phyloP scores from a whole-genome alignment of 176 grass and related monocot species.

The Hyparrhenia diplandra region DNA sequence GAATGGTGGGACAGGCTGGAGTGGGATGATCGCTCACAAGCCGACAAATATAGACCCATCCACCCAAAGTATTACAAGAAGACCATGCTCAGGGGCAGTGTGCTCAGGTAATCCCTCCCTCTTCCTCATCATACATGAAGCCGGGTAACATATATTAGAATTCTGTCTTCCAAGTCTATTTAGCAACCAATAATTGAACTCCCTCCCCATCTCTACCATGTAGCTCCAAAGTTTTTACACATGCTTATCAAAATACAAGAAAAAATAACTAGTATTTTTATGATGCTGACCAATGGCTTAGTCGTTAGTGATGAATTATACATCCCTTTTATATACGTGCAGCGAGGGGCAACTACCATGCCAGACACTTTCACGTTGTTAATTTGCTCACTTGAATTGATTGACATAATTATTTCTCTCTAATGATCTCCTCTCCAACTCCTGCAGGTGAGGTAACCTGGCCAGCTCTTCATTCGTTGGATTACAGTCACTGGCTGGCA shows the following conservation, averaged over 20 bases:
- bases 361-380: background rate
- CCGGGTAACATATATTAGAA: background rate
- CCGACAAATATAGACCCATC: background rate
- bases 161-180: background rate
- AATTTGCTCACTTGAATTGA: background rate
- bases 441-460: background rate
- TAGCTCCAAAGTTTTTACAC: no score
- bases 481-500: background rate
- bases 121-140: background rate
- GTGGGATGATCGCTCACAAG: background rate
- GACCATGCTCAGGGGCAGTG: background rate
- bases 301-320: background rate
- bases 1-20: constrained; percentile 17
- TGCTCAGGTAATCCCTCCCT: background rate
- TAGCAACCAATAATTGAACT: no score
- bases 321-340: background rate
- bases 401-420: background rate
- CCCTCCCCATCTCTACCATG: background rate
- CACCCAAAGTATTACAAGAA: constrained; percentile 15
- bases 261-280: background rate
- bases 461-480: background rate
- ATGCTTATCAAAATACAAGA: no score
- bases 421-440: background rate
- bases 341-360: background rate
- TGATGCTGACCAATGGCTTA: background rate